Evolutionary conservation across 306 rosid genomes (phyloP).

Genomic region (Calophaca sinica): DNA sequence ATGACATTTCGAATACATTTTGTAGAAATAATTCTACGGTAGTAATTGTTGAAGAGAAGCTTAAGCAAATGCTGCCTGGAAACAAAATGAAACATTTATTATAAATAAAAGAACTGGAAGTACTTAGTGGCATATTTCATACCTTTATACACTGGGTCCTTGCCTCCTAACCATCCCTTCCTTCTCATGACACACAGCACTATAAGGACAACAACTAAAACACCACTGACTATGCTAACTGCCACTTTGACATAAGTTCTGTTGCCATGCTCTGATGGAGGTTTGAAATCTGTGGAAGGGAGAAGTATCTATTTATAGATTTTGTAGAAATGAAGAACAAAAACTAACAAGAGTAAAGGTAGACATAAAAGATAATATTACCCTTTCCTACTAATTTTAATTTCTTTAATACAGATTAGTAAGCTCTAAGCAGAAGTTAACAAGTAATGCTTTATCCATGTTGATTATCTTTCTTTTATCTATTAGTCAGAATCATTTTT

Average conservation of each 20-base stretch:
- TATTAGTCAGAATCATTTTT: background rate
- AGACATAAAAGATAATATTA: slow-evolving; percentile 21
- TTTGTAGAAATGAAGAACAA: slow-evolving; percentile 40
- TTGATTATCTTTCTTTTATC: background rate
- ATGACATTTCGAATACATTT: background rate
- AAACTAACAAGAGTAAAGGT: slow-evolving; percentile 18
- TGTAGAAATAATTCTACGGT: background rate
- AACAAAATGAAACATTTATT: background rate
- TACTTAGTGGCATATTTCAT: slow-evolving; percentile 35
- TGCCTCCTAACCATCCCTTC: slow-evolving; percentile 77
- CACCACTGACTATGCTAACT: slow-evolving; percentile 51
- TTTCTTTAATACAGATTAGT: slow-evolving; percentile 17
- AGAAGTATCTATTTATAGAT: slow-evolving; percentile 31
- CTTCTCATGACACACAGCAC: slow-evolving; percentile 63
- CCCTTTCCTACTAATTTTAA: slow-evolving; percentile 32
- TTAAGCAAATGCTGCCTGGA: background rate
- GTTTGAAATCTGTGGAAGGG: slow-evolving; percentile 71
- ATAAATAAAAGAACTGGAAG: slow-evolving; percentile 4
- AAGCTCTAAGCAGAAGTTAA: background rate
- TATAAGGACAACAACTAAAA: slow-evolving; percentile 53
- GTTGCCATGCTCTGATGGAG: slow-evolving; percentile 54
- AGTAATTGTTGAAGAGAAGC: slow-evolving; percentile 13
- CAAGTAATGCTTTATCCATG: background rate
- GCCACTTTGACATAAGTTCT: slow-evolving; percentile 41
- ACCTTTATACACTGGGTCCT: slow-evolving; percentile 71